phyloP scores from a whole-genome alignment of 305 asterid species.

The Fraxinus platypoda region DNA sequence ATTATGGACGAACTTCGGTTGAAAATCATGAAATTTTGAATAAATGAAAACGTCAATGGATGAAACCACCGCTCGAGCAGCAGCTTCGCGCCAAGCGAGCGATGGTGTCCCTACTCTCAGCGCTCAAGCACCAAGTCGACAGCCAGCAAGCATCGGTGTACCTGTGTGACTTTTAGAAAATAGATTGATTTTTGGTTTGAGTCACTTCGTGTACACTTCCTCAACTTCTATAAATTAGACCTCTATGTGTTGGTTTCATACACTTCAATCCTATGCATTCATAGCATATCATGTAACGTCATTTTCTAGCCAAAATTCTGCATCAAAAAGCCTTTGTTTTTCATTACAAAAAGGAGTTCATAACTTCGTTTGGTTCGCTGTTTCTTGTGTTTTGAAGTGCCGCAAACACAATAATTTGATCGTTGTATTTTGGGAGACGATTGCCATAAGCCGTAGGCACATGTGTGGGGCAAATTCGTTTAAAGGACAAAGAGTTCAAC shows the following conservation, averaged over 20 bases:
- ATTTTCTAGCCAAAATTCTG: neutral
- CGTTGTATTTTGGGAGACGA: neutral
- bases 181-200: neutral
- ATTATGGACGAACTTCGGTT: neutral
- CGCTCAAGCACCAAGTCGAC: neutral
- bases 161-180: neutral
- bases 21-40: neutral
- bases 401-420: too few species aligned
- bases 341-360: neutral
- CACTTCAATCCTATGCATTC: neutral
- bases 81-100: neutral
- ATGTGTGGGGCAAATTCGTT: neutral
- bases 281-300: neutral
- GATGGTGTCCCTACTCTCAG: neutral
- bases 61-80: neutral
- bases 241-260: neutral
- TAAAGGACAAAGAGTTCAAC: neutral
- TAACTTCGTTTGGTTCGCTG: too few species aligned
- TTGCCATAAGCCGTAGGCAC: neutral
- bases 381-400: neutral
- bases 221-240: neutral
- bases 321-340: neutral
- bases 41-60: neutral
- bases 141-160: neutral
- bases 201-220: neutral